Evolutionary conservation across 805 yeast species (phyloP), one percentile per base, ranked within the genome.

Genomic region (Metschnikowia picachoensis): DNA sequence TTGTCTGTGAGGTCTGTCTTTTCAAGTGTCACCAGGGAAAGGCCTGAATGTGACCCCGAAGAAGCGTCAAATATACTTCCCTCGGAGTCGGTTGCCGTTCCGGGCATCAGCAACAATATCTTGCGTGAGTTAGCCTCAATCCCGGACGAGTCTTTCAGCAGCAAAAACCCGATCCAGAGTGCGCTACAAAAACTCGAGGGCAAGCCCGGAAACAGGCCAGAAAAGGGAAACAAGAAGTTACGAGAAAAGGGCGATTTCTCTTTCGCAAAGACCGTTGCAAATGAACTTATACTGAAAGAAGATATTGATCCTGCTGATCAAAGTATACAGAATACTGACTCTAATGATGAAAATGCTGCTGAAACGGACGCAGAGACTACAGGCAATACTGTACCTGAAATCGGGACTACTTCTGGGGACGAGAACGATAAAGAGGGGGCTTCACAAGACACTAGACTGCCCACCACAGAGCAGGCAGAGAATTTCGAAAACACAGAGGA

Each of bases 151-250:
- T 74, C 82, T 0, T 68, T 77, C 35, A 73, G 69, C 34, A 78
- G 74, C 28, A 79, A 76, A 14, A 87, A 88, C 63, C 96, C 96
- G 0, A 70, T 90, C 12, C 76, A 74, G 42, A 79, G 82, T 39
- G 90, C 98, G 0, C 70, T 91, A 54, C 72, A 72, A 65, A 91
- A 86, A 64, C 70, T 92, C 29, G 95, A 87, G 65, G 98, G 96
- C 1, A 79, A 73, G 33, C 43, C 44, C 4, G 29, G n/a, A 30
- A 30, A 30, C 12, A 30, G 32, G 32, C 8, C n/a, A 33, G 15
- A n/a, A 33, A 33, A 9, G 16, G 16, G 32, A 8, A 6, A 30
- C 6, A 11, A 30, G 12, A n/a, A 30, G 32, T 4, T 4, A 20
- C 25, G 7, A 20, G 25, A 20, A 20, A 20, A 20, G 25, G 25